These are phyloP conservation scores for Pseudoturritis turrita DNA, from an alignment of 345 rosid genomes.

Conservation along the genomic window DNA sequence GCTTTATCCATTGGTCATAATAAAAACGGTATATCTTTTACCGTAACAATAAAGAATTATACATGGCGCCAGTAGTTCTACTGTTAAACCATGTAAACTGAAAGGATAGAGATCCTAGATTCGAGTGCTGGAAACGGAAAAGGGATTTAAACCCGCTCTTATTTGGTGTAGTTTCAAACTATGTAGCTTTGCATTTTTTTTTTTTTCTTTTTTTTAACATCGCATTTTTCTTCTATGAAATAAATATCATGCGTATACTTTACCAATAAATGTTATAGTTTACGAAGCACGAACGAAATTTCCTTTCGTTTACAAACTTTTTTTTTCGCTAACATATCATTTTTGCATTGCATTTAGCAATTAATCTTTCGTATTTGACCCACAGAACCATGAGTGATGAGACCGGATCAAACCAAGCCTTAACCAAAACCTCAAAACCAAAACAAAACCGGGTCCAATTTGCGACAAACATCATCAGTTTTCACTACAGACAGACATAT, in stretches of 20 bases:
- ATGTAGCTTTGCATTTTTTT: not conserved
- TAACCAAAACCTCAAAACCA: not conserved
- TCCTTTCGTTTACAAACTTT: not conserved
- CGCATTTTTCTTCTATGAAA: too few species aligned
- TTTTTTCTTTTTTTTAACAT: too few species aligned
- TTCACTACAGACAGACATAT: not conserved
- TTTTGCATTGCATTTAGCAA: not conserved
- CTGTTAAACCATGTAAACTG: too few species aligned
- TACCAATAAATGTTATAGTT: too few species aligned
- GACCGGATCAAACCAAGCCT: not conserved
- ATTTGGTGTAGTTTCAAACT: not conserved
- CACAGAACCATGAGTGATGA: not conserved
- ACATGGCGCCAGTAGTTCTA: too few species aligned
- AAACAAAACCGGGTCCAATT: not conserved
- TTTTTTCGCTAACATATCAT: not conserved
- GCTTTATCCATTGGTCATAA: too few species aligned
- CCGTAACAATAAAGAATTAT: not conserved
- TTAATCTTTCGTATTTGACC: not conserved
- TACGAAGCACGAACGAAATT: too few species aligned
- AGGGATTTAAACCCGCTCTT: too few species aligned
- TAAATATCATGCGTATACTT: too few species aligned
- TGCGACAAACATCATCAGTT: not conserved
- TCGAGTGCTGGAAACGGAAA: too few species aligned
- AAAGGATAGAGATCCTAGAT: too few species aligned
- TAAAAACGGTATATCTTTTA: too few species aligned